Conservation (phyloP, 2,329 filamentous ascomycete species). For the Aspergillus luchuensis region DNA sequence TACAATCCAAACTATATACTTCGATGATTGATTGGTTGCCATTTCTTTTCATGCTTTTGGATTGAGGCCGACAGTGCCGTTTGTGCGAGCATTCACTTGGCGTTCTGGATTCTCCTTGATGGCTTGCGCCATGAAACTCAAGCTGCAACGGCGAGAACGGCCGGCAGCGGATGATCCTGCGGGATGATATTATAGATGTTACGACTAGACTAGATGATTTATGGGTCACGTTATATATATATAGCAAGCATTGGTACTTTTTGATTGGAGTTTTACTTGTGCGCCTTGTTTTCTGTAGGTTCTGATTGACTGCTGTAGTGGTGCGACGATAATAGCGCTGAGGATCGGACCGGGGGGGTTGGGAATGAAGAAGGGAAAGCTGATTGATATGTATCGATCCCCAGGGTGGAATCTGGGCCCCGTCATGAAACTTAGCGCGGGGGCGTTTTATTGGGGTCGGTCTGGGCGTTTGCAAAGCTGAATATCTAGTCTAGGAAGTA, state of each 20-base stretch:
- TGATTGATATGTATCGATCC: background rate
- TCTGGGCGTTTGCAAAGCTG: background rate
- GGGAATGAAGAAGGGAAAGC: background rate
- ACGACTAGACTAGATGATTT: slow-evolving; percentile 8
- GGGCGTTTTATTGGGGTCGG: slow-evolving; percentile 2
- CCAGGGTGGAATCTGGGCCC: background rate
- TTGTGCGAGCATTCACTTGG: background rate
- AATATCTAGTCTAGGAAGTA: too few relatives aligned
- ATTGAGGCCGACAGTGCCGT: background rate
- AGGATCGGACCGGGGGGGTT: background rate
- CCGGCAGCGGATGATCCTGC: background rate
- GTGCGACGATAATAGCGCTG: background rate
- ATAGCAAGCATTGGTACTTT: background rate
- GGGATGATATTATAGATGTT: slow-evolving; percentile 6
- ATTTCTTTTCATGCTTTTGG: background rate
- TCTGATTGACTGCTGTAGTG: background rate
- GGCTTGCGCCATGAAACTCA: background rate
- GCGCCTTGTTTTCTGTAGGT: background rate
- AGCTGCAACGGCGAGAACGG: slow-evolving; percentile 2
- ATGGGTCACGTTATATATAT: slow-evolving; percentile 2
- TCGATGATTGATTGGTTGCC: background rate
- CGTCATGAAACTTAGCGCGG: slow-evolving; percentile 15
- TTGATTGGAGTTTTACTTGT: background rate
- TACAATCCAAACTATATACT: background rate
- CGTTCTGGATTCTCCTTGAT: background rate